Percentiles rank a stretch among this genome's conserved stretches.
These are phyloP conservation scores for Zygnema circumcarinatum DNA, from an alignment of 139 green algal genomes.

Conservation along the genomic window DNA sequence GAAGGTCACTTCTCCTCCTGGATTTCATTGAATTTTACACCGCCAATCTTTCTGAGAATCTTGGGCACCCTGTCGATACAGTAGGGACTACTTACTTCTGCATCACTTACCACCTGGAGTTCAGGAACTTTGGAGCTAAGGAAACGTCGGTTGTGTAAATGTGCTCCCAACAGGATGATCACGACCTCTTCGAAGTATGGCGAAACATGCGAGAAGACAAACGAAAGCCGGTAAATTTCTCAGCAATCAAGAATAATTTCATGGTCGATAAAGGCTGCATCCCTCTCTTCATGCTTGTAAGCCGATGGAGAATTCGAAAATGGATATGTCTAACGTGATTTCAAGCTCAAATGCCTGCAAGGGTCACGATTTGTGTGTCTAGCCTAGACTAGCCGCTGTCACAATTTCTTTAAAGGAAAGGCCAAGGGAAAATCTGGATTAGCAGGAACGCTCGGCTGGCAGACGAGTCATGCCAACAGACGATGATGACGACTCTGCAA, in stretches of 20 bases:
- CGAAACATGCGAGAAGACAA: background rate
- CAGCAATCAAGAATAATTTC: background rate
- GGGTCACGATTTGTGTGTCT: background rate
- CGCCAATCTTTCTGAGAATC: background rate
- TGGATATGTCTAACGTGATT: no score
- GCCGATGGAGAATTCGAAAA: no score
- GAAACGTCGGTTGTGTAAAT: background rate
- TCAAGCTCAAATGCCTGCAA: no score
- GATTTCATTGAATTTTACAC: constrained; percentile 2
- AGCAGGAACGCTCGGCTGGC: no score
- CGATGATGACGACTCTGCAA: background rate
- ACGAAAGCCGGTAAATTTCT: background rate
- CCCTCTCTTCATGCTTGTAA: background rate
- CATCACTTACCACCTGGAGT: background rate
- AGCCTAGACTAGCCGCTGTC: background rate
- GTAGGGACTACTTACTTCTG: background rate
- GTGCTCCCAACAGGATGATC: background rate
- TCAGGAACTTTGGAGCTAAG: background rate
- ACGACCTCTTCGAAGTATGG: background rate
- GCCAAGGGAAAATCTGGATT: no score
- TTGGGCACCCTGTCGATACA: background rate
- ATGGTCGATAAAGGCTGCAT: background rate
- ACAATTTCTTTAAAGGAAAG: background rate
- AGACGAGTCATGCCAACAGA: no score
- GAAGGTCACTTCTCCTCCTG: background rate